Evolutionary conservation across 139 green algal species (phyloP).

Genomic region (Chlamydomonas sp.): DNA sequence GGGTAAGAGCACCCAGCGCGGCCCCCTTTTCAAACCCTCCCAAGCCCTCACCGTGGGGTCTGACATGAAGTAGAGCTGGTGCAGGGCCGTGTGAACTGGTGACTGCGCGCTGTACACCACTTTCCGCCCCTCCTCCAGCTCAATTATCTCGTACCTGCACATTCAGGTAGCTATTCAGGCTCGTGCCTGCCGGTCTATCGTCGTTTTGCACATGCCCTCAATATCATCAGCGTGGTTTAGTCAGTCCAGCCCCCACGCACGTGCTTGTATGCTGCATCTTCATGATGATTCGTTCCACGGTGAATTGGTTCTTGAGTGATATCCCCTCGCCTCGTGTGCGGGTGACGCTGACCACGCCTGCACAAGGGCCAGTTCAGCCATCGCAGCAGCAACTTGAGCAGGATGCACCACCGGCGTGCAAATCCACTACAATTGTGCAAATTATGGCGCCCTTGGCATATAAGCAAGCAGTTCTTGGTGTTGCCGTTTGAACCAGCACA

Average conservation of each 20-base stretch:
- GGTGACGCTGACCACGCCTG: neutral
- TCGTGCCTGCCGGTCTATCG: no score
- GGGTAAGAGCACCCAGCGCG: neutral
- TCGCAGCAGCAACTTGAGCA: neutral
- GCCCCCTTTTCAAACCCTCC: neutral
- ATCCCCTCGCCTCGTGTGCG: constrained; percentile 12
- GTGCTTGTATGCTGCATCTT: constrained; percentile 12
- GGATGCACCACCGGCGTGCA: neutral
- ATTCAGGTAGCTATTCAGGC: neutral
- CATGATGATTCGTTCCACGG: constrained; percentile 25
- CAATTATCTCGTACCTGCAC: constrained; percentile 30
- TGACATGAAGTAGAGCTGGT: constrained; percentile 28
- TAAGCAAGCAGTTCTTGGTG: neutral
- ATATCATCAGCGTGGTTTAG: neutral
- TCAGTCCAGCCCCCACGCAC: neutral
- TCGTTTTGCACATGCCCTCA: neutral
- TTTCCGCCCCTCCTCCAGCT: constrained; percentile 14
- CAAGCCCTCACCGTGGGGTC: constrained; percentile 22
- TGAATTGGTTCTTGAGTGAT: constrained; percentile 15
- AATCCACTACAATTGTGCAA: neutral
- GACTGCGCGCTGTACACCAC: constrained; percentile 10
- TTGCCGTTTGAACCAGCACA: neutral
- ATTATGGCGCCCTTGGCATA: neutral
- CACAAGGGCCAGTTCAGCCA: neutral
- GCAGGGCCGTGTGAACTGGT: constrained; percentile 9